A percentile compares a stretch with the other conserved stretches of the same genome.
phyloP scores from a whole-genome alignment of 176 grass and related monocot genomes.

The Tillandsia fasciculata region DNA sequence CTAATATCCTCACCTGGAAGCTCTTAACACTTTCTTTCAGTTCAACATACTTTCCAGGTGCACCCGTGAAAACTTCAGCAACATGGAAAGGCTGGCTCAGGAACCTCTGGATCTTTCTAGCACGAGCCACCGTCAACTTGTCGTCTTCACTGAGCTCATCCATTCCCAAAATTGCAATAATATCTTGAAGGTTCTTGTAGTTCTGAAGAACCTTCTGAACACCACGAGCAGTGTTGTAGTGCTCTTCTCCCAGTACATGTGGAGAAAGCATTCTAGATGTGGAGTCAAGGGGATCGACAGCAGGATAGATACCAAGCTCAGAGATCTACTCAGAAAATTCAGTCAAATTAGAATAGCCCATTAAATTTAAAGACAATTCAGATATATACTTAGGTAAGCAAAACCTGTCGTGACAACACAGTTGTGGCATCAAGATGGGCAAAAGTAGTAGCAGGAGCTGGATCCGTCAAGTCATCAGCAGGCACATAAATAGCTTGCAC shows the following conservation, averaged over 20 bases:
- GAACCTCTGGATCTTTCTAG: slow-evolving; percentile 90
- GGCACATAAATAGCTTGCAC: slow-evolving; percentile 98
- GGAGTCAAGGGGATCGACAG: slow-evolving; percentile 82
- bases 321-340: slow-evolving; percentile 50
- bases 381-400: not conserved
- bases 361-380: not conserved
- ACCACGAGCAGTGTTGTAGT: slow-evolving; percentile 97
- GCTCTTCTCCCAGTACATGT: slow-evolving; percentile 68
- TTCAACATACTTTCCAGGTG: slow-evolving; percentile 92
- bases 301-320: slow-evolving; percentile 92
- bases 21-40: slow-evolving; percentile 76
- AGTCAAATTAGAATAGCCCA: slow-evolving; percentile 15
- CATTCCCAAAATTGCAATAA: slow-evolving; percentile 98
- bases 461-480: slow-evolving; percentile 99
- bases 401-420: slow-evolving; percentile 85
- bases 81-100: slow-evolving; percentile 97
- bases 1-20: slow-evolving; percentile 60
- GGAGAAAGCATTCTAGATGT: slow-evolving; percentile 95
- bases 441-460: slow-evolving; percentile 89
- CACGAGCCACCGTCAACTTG: slow-evolving; percentile 81
- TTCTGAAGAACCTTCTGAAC: slow-evolving; percentile 99
- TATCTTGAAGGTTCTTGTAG: slow-evolving; percentile 99
- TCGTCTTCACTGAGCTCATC: slow-evolving; percentile 96
- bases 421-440: slow-evolving; percentile 97
- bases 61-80: slow-evolving; percentile 95